Evolutionary conservation across 1,139 yeast species (phyloP).

Genomic region (Taiozyma sp.): DNA sequence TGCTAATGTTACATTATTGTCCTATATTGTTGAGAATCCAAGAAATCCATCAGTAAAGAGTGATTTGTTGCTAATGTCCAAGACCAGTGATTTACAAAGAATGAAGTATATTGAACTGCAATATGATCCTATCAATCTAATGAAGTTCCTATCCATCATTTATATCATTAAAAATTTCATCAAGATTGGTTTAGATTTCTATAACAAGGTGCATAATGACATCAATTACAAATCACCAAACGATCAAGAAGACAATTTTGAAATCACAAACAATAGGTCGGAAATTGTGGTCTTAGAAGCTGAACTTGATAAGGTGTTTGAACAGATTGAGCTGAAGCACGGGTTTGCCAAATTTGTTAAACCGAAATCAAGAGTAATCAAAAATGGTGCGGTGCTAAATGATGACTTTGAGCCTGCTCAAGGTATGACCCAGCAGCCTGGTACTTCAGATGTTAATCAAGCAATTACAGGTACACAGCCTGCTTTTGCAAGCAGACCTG

Average conservation of each 20-base stretch:
- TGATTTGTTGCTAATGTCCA: conserved; percentile 4
- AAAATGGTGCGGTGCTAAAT: neutral
- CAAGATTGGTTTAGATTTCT: conserved; percentile 4
- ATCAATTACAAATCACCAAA: neutral
- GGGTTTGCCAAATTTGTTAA: conserved; percentile 1
- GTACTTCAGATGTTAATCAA: neutral
- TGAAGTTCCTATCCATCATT: conserved; percentile 4
- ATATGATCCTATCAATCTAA: conserved; percentile 3
- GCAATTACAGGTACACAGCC: neutral
- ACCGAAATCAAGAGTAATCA: neutral
- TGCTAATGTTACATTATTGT: conserved; percentile 5
- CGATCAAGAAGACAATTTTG: neutral
- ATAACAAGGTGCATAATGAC: neutral
- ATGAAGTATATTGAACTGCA: conserved; percentile 1
- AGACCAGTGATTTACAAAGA: conserved; percentile 1
- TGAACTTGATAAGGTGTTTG: conserved; percentile 2
- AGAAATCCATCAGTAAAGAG: conserved; percentile 2
- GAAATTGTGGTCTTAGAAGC: conserved; percentile 1
- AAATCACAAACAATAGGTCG: neutral
- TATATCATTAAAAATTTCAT: conserved; percentile 7
- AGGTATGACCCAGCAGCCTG: neutral
- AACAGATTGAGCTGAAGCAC: conserved; percentile 1
- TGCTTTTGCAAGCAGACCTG: neutral
- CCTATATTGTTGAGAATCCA: conserved; percentile 6
- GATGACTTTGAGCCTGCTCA: neutral